phyloP scores from a whole-genome alignment of 495 filamentous ascomycete genomes.

The Lasiosphaeria miniovina region DNA sequence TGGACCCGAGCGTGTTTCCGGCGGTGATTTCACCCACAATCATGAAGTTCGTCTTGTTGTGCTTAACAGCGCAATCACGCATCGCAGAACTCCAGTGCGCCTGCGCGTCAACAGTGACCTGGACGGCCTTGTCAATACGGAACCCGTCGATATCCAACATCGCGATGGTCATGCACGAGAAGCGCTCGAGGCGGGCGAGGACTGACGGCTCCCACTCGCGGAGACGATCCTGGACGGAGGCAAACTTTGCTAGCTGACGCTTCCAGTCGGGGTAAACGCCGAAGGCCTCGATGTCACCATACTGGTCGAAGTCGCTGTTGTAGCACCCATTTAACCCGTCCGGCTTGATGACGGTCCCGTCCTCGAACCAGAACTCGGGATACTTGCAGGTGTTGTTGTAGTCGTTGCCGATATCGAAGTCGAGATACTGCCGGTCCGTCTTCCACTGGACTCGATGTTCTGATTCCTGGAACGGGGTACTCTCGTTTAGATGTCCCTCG shows the following conservation, averaged over 20 bases:
- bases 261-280: slow-evolving; percentile 68
- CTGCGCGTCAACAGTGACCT: slow-evolving; percentile 63
- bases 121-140: slow-evolving; percentile 67
- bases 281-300: slow-evolving; percentile 66
- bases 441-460: slow-evolving; percentile 64
- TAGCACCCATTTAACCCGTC: slow-evolving; percentile 58
- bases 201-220: slow-evolving; percentile 68
- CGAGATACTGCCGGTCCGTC: slow-evolving; percentile 53
- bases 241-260: slow-evolving; percentile 66
- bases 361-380: slow-evolving; percentile 66
- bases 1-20: slow-evolving; percentile 61
- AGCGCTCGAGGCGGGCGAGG: slow-evolving; percentile 54
- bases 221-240: slow-evolving; percentile 71
- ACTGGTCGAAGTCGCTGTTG: slow-evolving; percentile 70
- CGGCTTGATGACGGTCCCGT: slow-evolving; percentile 51
- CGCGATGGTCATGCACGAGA: slow-evolving; percentile 64
- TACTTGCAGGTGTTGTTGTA: slow-evolving; percentile 60
- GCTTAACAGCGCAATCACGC: slow-evolving; percentile 53
- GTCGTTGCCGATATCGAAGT: slow-evolving; percentile 60
- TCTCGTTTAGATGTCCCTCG: slow-evolving; percentile 61
- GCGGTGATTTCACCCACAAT: slow-evolving; percentile 63
- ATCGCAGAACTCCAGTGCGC: slow-evolving; percentile 53
- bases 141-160: slow-evolving; percentile 69
- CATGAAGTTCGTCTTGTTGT: slow-evolving; percentile 63
- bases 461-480: slow-evolving; percentile 56